Evolutionary conservation across 1,284 basidiomycete species (phyloP).

Genomic region (Schizophyllum amplum): DNA sequence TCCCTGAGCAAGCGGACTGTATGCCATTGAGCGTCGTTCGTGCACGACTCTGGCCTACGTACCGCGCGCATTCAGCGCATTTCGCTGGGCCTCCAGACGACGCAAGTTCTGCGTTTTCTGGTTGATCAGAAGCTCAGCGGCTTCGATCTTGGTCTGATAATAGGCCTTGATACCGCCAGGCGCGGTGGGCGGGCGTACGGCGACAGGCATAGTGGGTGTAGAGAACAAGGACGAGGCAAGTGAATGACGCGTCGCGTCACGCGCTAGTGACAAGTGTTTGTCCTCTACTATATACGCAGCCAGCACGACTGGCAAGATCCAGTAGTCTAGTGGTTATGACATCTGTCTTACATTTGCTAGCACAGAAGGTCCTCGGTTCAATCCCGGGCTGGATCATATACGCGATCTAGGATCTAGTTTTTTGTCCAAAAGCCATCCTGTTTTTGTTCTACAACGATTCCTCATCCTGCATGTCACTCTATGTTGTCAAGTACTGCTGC

Average conservation of each 20-base stretch:
- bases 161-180: constrained; percentile 76
- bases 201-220: constrained; percentile 37
- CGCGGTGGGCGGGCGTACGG: constrained; percentile 37
- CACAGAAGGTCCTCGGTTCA: constrained; percentile 1
- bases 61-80: constrained; percentile 95
- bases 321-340: neutral
- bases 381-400: neutral
- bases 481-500: too few species aligned
- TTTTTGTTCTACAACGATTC: too few species aligned
- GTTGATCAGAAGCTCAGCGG: constrained; percentile 88
- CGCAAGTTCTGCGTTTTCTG: constrained; percentile 95
- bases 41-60: constrained; percentile 15
- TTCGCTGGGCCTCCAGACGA: constrained; percentile 92
- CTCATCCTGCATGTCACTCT: too few species aligned
- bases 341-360: neutral
- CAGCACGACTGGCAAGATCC: neutral
- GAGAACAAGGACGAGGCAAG: constrained; percentile 1
- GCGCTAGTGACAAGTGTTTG: neutral
- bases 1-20: constrained; percentile 83
- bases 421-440: too few species aligned
- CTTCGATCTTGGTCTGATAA: constrained; percentile 94
- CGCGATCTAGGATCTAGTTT: too few species aligned
- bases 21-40: neutral
- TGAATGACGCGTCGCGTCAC: constrained; percentile 11
- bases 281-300: too few species aligned